Evolutionary conservation across 495 filamentous ascomycete genomes (phyloP).

Genomic region (Venustampulla echinocandica): DNA sequence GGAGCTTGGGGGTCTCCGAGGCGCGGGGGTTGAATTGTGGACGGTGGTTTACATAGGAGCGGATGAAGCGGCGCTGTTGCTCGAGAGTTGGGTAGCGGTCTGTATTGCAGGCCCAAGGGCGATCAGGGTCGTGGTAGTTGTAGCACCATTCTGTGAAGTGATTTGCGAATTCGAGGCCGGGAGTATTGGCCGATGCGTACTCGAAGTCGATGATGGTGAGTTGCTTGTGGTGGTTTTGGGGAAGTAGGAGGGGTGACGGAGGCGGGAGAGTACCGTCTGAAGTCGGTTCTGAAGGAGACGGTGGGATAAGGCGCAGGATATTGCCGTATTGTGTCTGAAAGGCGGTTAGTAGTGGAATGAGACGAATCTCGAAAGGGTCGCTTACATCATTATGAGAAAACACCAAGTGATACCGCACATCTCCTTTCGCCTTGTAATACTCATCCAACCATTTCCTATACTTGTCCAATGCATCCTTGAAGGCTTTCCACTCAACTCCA

Average conservation of each 20-base stretch:
- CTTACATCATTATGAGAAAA: slow-evolving; percentile 97
- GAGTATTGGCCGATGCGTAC: slow-evolving; percentile 84
- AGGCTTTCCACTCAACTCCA: slow-evolving; percentile 75
- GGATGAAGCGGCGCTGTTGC: slow-evolving; percentile 77
- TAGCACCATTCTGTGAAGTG: slow-evolving; percentile 99
- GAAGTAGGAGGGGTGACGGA: slow-evolving; percentile 80
- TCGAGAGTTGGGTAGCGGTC: slow-evolving; percentile 64
- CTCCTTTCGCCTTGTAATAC: slow-evolving; percentile 57
- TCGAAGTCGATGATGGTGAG: slow-evolving; percentile 98
- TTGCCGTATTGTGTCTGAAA: slow-evolving; percentile 94
- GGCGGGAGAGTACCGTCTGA: slow-evolving; percentile 30
- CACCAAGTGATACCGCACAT: slow-evolving; percentile 65
- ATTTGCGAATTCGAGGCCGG: slow-evolving; percentile 90
- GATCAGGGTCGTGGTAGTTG: slow-evolving; percentile 73
- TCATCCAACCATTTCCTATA: slow-evolving; percentile 68
- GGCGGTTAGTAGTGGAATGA: slow-evolving; percentile 20
- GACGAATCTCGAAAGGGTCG: slow-evolving; percentile 7
- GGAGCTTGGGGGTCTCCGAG: slow-evolving; percentile 43
- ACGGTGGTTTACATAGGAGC: slow-evolving; percentile 75
- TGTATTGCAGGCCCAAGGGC: slow-evolving; percentile 59
- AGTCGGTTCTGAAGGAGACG: neutral
- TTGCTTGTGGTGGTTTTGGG: slow-evolving; percentile 64
- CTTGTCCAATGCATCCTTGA: slow-evolving; percentile 64
- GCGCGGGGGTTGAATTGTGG: slow-evolving; percentile 45
- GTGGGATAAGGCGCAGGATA: slow-evolving; percentile 80